Percentiles rank a stretch among this genome's conserved stretches.
Evolutionary conservation across 768 basidiomycete genomes (phyloP).

Genomic region (Lactifluus subvellereus): DNA sequence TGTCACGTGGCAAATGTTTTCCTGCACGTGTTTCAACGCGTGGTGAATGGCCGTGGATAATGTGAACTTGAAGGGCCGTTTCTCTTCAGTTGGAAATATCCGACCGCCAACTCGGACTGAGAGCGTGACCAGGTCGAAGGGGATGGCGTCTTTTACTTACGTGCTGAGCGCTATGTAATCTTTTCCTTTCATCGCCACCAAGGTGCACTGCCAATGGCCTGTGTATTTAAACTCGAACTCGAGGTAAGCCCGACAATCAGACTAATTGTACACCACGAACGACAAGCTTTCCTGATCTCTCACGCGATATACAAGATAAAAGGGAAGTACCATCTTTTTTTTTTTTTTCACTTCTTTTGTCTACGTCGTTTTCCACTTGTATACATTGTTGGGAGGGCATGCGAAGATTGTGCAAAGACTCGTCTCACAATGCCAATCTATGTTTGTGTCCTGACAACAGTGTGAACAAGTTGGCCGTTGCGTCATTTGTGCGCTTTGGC

Average conservation of each 20-base stretch:
- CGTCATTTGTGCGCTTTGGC: background rate
- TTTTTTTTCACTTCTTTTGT: background rate
- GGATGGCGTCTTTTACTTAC: background rate
- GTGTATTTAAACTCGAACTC: background rate
- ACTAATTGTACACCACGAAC: background rate
- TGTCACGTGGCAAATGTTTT: background rate
- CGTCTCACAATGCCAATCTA: constrained; percentile 15
- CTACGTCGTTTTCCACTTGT: constrained; percentile 10
- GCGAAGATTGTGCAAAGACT: constrained; percentile 16
- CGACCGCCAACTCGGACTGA: background rate
- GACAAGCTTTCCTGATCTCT: too few relatives aligned
- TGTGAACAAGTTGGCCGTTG: constrained; percentile 12
- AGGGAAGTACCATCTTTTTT: background rate
- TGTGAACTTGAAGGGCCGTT: background rate
- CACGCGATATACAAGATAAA: background rate
- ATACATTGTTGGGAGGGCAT: constrained; percentile 23
- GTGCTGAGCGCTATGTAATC: background rate
- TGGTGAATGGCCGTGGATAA: background rate
- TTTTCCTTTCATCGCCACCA: background rate
- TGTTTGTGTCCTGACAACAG: constrained; percentile 21
- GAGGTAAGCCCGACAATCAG: background rate
- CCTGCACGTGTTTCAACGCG: background rate
- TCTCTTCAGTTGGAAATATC: background rate
- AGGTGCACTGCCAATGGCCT: background rate
- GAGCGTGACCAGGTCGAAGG: background rate